phyloP scores from a whole-genome alignment of 495 filamentous ascomycete genomes.

The Aspergillus taichungensis region DNA sequence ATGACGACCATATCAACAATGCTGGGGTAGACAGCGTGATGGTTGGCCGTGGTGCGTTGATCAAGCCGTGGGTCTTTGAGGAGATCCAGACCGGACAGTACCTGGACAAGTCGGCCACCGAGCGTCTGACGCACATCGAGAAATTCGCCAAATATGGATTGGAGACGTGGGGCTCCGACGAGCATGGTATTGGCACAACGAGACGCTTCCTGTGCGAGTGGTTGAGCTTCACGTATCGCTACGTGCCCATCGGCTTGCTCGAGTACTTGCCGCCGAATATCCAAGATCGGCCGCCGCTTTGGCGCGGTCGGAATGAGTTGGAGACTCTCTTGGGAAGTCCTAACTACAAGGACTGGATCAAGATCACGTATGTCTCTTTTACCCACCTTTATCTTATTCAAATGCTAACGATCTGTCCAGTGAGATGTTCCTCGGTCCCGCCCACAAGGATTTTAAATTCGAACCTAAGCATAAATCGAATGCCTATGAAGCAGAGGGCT shows the following conservation, averaged over 20 bases:
- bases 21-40: constrained; percentile 80
- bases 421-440: constrained; percentile 95
- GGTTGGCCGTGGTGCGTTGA: constrained; percentile 82
- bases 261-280: constrained; percentile 79
- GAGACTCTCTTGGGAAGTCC: constrained; percentile 83
- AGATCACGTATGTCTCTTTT: constrained; percentile 68
- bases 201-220: constrained; percentile 89
- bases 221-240: constrained; percentile 83
- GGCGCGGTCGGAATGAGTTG: constrained; percentile 73
- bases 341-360: constrained; percentile 96
- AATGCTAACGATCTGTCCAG: constrained; percentile 34
- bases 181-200: constrained; percentile 82
- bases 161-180: constrained; percentile 90
- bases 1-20: constrained; percentile 66
- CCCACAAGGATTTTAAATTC: constrained; percentile 84
- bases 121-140: constrained; percentile 77
- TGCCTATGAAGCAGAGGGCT: constrained; percentile 61
- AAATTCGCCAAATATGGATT: constrained; percentile 85
- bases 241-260: constrained; percentile 81
- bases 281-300: constrained; percentile 80
- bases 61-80: constrained; percentile 98
- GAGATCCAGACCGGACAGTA: constrained; percentile 90
- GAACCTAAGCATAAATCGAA: constrained; percentile 98
- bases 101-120: constrained; percentile 82
- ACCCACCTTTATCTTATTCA: background rate